Percentiles rank a stretch among this genome's conserved stretches.
Evolutionary conservation across 1,284 basidiomycete genomes (phyloP).

Genomic region (Apiotrichum siamense): DNA sequence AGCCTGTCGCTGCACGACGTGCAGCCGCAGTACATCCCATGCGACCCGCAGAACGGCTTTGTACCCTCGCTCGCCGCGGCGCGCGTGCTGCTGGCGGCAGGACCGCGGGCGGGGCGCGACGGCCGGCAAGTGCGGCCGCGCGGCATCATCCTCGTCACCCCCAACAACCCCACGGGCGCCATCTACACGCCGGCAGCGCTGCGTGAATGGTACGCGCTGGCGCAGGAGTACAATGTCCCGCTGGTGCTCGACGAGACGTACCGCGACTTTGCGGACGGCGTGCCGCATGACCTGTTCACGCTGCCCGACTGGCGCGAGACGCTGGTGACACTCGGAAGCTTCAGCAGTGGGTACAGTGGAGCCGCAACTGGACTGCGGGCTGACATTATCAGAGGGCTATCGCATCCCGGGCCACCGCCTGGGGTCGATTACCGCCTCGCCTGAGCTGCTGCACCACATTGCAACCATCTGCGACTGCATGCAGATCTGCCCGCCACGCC

Average conservation of each 20-base stretch:
- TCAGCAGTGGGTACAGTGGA: conserved; percentile 46
- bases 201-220: conserved; percentile 60
- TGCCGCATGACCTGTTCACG: conserved; percentile 43
- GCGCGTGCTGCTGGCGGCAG: conserved; percentile 19
- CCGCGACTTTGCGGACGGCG: conserved; percentile 65
- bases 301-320: conserved; percentile 57
- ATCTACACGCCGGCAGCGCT: conserved; percentile 61
- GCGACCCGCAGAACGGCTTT: conserved; percentile 57
- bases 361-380: not conserved
- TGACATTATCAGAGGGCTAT: conserved; percentile 60
- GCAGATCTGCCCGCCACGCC: conserved; percentile 67
- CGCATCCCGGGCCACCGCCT: conserved; percentile 79
- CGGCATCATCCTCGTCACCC: conserved; percentile 63
- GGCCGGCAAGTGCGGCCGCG: conserved; percentile 45
- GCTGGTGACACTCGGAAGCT: conserved; percentile 70
- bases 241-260: conserved; percentile 88
- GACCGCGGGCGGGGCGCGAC: not conserved
- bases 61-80: conserved; percentile 51
- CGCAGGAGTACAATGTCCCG: conserved; percentile 56
- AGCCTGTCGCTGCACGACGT: conserved; percentile 62
- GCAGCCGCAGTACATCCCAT: conserved; percentile 58
- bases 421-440: conserved; percentile 65
- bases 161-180: conserved; percentile 64
- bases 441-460: conserved; percentile 55
- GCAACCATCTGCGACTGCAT: conserved; percentile 69